phyloP scores from a whole-genome alignment of 2,329 filamentous ascomycete species.

The Aspergillus udagawae region DNA sequence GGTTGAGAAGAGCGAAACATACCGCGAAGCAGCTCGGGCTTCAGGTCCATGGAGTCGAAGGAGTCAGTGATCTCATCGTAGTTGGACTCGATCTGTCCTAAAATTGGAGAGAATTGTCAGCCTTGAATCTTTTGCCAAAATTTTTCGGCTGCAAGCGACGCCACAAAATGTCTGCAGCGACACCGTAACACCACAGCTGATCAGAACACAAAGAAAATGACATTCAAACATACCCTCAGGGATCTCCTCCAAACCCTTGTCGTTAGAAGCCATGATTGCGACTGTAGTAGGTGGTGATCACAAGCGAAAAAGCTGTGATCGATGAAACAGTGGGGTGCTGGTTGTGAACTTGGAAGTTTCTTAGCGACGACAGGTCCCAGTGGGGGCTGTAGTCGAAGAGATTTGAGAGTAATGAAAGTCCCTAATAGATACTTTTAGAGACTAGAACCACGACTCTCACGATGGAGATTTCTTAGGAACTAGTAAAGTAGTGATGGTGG shows the following conservation, averaged over 20 bases:
- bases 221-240: slow-evolving; percentile 71
- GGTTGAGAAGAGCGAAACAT: slow-evolving; percentile 32
- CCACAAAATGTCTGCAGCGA: background rate
- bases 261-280: slow-evolving; percentile 93
- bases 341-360: slow-evolving; percentile 28
- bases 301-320: slow-evolving; percentile 76
- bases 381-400: slow-evolving; percentile 24
- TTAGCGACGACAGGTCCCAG: slow-evolving; percentile 33
- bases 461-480: slow-evolving; percentile 29
- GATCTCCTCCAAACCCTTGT: slow-evolving; percentile 97
- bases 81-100: slow-evolving; percentile 99
- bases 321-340: slow-evolving; percentile 32
- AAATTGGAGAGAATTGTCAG: slow-evolving; percentile 19
- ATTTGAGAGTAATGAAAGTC: slow-evolving; percentile 11
- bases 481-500: slow-evolving; percentile 22
- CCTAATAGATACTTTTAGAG: slow-evolving; percentile 12
- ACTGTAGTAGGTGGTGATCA: slow-evolving; percentile 54
- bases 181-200: slow-evolving; percentile 1
- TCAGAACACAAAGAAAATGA: slow-evolving; percentile 5
- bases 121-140: slow-evolving; percentile 4
- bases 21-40: slow-evolving; percentile 94
- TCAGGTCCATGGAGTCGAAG: slow-evolving; percentile 97
- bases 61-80: slow-evolving; percentile 99
- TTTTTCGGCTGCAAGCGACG: slow-evolving; percentile 6
- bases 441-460: slow-evolving; percentile 36